Evolutionary conservation across 768 basidiomycete genomes (phyloP), one percentile per base, ranked within the genome.

Genomic region (Tricholoma saponaceum): DNA sequence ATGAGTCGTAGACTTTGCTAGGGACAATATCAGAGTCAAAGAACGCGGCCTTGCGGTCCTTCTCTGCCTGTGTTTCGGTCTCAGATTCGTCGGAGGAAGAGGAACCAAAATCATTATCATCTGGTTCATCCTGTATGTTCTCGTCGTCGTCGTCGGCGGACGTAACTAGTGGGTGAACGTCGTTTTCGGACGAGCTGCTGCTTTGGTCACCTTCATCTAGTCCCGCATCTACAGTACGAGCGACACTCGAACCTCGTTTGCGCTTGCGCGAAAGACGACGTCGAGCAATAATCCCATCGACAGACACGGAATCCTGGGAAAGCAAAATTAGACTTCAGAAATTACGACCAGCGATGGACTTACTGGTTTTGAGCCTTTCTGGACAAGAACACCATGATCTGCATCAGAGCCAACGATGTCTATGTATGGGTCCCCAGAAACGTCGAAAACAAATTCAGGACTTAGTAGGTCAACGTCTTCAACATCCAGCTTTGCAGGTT

Each of bases 261-360:
- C 92, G 83, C 67, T 94, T 90, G 8, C 74, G 70, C 53, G 73
- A 72, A 57, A 85, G 64, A 66, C 77, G 81, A 65, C 85, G 80
- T 56, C 88, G 82, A 52, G 86, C 86, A 70, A 98, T 95, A 59
- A 98, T 95, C 66, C 96, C 92, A 69, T 96, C 90, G 9, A 98
- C 87, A 46, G 88, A 92, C 54, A 96, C 83, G n/a, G 87, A 86
- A 68, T 82, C 75, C 87, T 92, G 60, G 5, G 63, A 49, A 16
- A 25, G 32, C 32, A 8, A 55, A 23, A 58, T 37, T 35, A 52
- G 41, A 62, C 53, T 54, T 59, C 35, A 60, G 53, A 52, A 51
- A 37, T 46, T 39, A 33, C 52, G 44, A 12, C n/a, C 18, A 28
- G 25, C 51, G 57, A 50, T 18, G 35, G 61, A 72, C 79, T 58